Conservation (phyloP, 257 asterid species). For the Solanum pinnatisectum region DNA sequence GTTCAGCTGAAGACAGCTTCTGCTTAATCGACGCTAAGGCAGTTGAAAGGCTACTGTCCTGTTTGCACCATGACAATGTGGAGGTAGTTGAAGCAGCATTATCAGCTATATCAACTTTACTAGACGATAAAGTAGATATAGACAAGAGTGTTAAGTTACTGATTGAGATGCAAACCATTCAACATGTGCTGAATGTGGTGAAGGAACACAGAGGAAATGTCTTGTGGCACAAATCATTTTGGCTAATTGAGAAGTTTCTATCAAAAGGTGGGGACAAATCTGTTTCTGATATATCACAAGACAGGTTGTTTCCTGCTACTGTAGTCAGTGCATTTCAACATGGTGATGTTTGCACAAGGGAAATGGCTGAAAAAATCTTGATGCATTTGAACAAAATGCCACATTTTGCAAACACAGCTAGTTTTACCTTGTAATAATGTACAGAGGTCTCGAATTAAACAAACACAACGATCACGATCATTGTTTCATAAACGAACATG, state of each 20-base stretch:
- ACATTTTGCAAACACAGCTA: conserved; percentile 20
- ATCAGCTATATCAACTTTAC: conserved; percentile 59
- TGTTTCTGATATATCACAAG: conserved; percentile 43
- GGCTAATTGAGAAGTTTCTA: conserved; percentile 72
- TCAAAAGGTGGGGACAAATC: conserved; percentile 51
- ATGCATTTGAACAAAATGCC: conserved; percentile 70
- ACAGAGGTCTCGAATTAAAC: background rate
- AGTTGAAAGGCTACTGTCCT: conserved; percentile 47
- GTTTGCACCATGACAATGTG: conserved; percentile 56
- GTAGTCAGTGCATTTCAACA: conserved; percentile 56
- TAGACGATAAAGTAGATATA: conserved; percentile 57
- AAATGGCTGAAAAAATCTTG: conserved; percentile 67
- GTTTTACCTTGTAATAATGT: conserved; percentile 14
- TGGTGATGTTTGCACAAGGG: conserved; percentile 52
- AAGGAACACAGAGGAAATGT: conserved; percentile 58
- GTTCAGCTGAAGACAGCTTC: conserved; percentile 64
- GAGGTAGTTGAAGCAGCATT: conserved; percentile 68
- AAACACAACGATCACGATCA: background rate
- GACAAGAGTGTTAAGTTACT: conserved; percentile 47
- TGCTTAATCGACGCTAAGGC: conserved; percentile 67
- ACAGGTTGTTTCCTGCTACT: conserved; percentile 47
- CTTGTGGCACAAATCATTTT: conserved; percentile 54
- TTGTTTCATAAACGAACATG: background rate
- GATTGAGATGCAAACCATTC: conserved; percentile 38
- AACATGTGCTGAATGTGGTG: conserved; percentile 40